A percentile compares a stretch with the other conserved stretches of the same genome.
Evolutionary conservation across 1,284 basidiomycete species (phyloP).

Genomic region (Ceratobasidium theobromae): DNA sequence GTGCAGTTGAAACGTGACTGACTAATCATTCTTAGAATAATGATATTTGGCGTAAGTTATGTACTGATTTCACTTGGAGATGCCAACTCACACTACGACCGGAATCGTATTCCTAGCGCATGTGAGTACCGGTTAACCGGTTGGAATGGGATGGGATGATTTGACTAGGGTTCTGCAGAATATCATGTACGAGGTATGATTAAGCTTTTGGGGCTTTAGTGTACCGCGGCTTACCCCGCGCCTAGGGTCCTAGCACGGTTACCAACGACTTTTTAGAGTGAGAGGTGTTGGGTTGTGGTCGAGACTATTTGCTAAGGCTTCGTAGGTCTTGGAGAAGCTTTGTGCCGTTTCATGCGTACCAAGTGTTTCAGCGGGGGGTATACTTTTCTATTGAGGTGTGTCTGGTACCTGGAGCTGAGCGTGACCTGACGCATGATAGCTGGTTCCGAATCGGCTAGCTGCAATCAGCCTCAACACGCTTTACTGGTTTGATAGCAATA

Average conservation of each 20-base stretch:
- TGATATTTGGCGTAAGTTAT: slow-evolving; percentile 77
- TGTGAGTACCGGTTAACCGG: slow-evolving; percentile 46
- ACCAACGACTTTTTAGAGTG: slow-evolving; percentile 66
- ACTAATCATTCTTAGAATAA: slow-evolving; percentile 64
- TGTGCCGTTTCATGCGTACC: slow-evolving; percentile 78
- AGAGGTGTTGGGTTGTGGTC: slow-evolving; percentile 44
- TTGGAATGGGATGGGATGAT: not conserved
- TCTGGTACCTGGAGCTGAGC: slow-evolving; percentile 59
- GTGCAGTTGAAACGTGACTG: not conserved
- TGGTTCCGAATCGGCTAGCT: slow-evolving; percentile 59
- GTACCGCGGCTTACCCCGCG: slow-evolving; percentile 37
- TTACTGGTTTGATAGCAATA: slow-evolving; percentile 91
- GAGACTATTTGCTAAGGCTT: not conserved
- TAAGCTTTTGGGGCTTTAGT: slow-evolving; percentile 29
- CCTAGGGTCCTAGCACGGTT: slow-evolving; percentile 74
- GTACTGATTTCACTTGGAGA: too few relatives aligned
- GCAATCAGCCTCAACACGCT: slow-evolving; percentile 89
- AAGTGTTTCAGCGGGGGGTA: slow-evolving; percentile 81
- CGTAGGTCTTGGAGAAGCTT: slow-evolving; percentile 78
- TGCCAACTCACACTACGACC: too few relatives aligned
- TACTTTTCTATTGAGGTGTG: slow-evolving; percentile 86
- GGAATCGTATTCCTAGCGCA: slow-evolving; percentile 53
- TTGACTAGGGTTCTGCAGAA: slow-evolving; percentile 48
- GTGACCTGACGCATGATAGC: not conserved
- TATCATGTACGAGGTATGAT: slow-evolving; percentile 61